Evolutionary conservation across 306 rosid species (phyloP), one percentile per base, ranked within the genome.

Genomic region (Medicago ruthenica): DNA sequence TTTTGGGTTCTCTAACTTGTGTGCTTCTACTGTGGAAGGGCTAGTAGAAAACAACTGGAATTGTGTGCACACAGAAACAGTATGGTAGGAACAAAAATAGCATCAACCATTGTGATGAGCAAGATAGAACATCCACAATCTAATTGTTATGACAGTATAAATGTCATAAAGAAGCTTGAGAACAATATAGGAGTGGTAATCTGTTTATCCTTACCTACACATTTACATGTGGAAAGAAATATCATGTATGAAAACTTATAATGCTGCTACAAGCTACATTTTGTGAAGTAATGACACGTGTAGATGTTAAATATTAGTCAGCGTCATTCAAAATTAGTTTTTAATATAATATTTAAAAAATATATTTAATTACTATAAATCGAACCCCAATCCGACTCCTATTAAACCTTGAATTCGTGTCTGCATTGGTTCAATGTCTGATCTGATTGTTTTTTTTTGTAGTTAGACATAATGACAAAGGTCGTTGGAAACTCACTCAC

Each of bases 151-250:
- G 9, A 67, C 68, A 57, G 8, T 24, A 16, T 41, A 16, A 44
- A 54, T 17, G 20, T 16, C 15, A 1, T 58, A 2, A 14, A 18
- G n/a, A 44, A 59, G 15, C 69, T 44, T 60, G 1, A 44, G 37
- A 78, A 78, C 45, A 20, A 36, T 50, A 9, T 4, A 15, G 37
- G 9, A 47, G 65, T 70, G 71, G 5, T 69, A 31, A 21, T 40
- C 15, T 12, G 53, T 21, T 58, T 73, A 41, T 51, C 44, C 6
- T 31, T 37, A 16, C 24, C 9, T 16, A 40, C 40, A 21, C 57
- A 4, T 61, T 48, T 22, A 20, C 58, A 31, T 40, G 12, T 15
- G 31, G 55, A 44, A 64, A 73, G 20, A 73, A 27, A 22, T n/a
- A 13, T 73, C 14, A 9, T 15, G 75, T n/a, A 16, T 53, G 36